Evolutionary conservation across 2,329 filamentous ascomycete genomes (phyloP).

Genomic region (Alternaria longipes): DNA sequence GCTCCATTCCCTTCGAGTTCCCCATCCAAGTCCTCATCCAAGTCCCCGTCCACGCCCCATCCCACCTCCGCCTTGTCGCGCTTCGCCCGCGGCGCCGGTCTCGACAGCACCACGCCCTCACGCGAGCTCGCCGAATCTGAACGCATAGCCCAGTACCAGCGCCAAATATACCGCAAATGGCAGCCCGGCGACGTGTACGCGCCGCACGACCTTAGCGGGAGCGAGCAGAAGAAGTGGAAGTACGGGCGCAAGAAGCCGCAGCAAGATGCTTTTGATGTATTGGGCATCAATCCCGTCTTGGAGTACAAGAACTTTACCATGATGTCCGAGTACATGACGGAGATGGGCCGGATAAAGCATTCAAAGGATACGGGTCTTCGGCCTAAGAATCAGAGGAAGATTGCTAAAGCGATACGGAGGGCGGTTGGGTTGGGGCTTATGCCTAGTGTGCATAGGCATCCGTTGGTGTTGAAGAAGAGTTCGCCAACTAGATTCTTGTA

Average conservation of each 20-base stretch:
- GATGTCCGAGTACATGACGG: conserved; percentile 86
- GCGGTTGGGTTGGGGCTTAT: conserved; percentile 90
- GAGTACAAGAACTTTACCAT: conserved; percentile 97
- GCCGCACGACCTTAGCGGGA: conserved; percentile 82
- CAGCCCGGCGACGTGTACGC: conserved; percentile 84
- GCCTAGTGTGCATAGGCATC: conserved; percentile 89
- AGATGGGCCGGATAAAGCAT: conserved; percentile 85
- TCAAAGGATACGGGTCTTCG: conserved; percentile 79
- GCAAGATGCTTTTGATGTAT: conserved; percentile 77
- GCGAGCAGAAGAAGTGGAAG: conserved; percentile 85
- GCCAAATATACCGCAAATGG: conserved; percentile 76
- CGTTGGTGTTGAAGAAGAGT: conserved; percentile 55
- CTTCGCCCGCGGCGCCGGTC: conserved; percentile 31
- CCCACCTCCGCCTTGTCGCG: conserved; percentile 15
- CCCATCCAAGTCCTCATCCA: no score
- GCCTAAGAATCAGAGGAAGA: conserved; percentile 88
- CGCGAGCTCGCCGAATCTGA: conserved; percentile 41
- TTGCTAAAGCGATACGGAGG: conserved; percentile 90
- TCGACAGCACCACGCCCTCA: conserved; percentile 27
- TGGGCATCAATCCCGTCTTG: conserved; percentile 81
- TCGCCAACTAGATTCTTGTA: conserved; percentile 34
- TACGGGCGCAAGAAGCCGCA: conserved; percentile 59
- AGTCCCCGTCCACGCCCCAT: no score
- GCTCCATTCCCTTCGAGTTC: no score
- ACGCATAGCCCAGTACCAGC: conserved; percentile 61